Conservation (phyloP, 371 early-diverging fungal genomes). For the Encephalitozoon romaleae region DNA sequence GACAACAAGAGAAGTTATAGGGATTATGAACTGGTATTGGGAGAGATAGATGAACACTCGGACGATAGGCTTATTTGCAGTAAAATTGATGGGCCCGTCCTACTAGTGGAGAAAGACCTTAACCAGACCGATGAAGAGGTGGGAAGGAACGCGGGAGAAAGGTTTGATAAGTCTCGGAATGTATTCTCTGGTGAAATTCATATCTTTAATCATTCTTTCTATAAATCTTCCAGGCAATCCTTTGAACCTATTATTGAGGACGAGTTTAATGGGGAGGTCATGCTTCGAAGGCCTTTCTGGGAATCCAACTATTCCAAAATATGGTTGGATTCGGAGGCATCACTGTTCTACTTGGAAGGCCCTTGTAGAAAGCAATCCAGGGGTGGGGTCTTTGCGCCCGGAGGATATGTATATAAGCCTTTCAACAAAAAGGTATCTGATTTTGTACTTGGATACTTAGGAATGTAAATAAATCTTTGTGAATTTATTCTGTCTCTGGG, state of each 20-base stretch:
- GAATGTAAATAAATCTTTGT: constrained; percentile 14
- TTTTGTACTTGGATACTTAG: neutral
- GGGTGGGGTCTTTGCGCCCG: neutral
- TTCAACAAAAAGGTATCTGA: neutral
- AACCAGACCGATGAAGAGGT: neutral
- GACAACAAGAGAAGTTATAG: neutral
- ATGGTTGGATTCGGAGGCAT: neutral
- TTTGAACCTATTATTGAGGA: neutral
- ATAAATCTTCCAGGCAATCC: neutral
- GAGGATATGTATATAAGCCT: neutral
- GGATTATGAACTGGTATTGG: neutral
- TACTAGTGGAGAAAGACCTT: neutral
- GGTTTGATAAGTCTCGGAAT: neutral
- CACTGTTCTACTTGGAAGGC: neutral
- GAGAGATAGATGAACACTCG: neutral
- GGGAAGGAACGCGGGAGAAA: neutral
- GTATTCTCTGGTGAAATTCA: neutral
- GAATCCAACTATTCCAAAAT: neutral
- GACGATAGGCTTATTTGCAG: neutral
- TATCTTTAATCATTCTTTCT: neutral
- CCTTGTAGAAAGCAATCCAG: neutral
- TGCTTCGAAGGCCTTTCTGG: neutral
- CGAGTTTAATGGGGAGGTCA: neutral
- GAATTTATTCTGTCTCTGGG: neutral
- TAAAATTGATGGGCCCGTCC: neutral